A percentile compares a stretch with the other conserved stretches of the same genome.
Evolutionary conservation across 805 yeast species (phyloP).

Genomic region (Saccharomyces cerevisiae): DNA sequence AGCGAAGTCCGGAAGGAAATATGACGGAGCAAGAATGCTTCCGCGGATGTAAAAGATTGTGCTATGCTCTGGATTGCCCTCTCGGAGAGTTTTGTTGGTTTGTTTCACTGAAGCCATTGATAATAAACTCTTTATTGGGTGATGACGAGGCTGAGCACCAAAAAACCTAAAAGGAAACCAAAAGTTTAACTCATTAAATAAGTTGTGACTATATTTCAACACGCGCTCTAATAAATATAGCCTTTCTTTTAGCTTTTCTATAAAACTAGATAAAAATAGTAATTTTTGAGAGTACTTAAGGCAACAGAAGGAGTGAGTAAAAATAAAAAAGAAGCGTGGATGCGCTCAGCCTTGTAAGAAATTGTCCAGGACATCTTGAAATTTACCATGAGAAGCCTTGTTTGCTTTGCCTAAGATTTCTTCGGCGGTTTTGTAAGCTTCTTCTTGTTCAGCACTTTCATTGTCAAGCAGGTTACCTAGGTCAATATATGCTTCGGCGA

Average conservation of each 20-base stretch:
- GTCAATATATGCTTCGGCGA: constrained; percentile 79
- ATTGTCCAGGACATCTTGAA: constrained; percentile 53
- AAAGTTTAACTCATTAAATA: neutral
- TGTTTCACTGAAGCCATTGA: neutral
- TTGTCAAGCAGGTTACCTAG: constrained; percentile 65
- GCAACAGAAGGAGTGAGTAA: neutral
- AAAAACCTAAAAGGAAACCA: neutral
- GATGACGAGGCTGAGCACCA: neutral
- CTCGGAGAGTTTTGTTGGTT: neutral
- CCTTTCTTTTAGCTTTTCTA: neutral
- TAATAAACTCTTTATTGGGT: neutral
- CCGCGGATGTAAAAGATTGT: neutral
- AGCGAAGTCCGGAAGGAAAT: neutral
- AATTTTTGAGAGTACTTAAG: neutral
- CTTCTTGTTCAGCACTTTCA: constrained; percentile 60
- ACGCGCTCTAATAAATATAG: neutral
- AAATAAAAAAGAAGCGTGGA: neutral
- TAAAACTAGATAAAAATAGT: neutral
- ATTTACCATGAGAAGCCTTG: constrained; percentile 71
- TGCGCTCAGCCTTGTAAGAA: constrained; percentile 24
- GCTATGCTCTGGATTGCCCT: neutral
- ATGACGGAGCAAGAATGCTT: neutral
- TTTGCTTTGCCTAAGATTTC: constrained; percentile 60
- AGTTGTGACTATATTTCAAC: neutral
- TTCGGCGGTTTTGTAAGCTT: constrained; percentile 62